Base-by-base conservation (phyloP, 768 basidiomycete species). In the Russula compacta region DNA sequence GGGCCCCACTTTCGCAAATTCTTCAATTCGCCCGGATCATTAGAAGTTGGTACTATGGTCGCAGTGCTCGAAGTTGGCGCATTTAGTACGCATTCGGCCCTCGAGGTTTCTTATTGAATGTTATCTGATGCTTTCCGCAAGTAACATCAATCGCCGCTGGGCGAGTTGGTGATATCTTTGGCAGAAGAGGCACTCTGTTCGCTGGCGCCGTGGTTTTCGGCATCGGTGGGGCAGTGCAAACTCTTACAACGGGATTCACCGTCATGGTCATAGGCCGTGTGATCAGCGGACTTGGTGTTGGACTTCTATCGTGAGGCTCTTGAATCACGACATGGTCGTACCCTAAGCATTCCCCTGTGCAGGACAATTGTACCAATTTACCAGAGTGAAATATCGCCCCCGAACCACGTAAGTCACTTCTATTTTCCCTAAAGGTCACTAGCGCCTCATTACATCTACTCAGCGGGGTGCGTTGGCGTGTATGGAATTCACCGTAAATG, bases 341-440 rank as follows among this genome's bases (percentile, higher is more conserved):
- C 9, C 36, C 59, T 61, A 35, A 53, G 8, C 39, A 43, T 4
- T 42, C 19, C 32, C 32, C 36, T 47, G 10, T 56, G n/a, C 66
- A 93, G 92, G 46, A 94, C 92, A n/a, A 93, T 94, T 62, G 92
- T 94, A 33, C 92, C 92, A 14, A 92, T 94, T 60, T 95, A 93
- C 72, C 91, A 97, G 76, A 92, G 90, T 67, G 95, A 98, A 77
- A 92, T 97, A 50, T 94, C 92, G 4, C 94, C 95, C 35, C 90
- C 95, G 2, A 80, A 89, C 67, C 91, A 95, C 75, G 92, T 89
- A 19, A 46, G 42, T 42, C 17, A 17, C 32, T 19, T 33, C 46
- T 47, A 2, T 53, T 43, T 57, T 11, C n/a, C 35, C 14, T 47
- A 21, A 57, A 53, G 29, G 57, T 59, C 52, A 55, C 46, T 48